phyloP scores from a whole-genome alignment of 2,329 filamentous ascomycete genomes.

The Claviceps maximensis region DNA sequence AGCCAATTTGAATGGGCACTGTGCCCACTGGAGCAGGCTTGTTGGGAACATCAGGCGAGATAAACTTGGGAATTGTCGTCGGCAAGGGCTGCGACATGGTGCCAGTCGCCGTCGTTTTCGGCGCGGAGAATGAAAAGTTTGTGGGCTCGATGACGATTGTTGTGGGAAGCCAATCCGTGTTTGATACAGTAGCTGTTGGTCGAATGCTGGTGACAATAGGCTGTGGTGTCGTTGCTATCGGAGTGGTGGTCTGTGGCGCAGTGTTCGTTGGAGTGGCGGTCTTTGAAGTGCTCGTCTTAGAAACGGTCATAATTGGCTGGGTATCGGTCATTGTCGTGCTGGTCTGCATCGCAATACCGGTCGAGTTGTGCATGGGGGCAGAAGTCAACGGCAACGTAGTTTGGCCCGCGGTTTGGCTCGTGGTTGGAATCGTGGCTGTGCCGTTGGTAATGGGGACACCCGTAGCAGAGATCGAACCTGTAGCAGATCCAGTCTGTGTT shows the following conservation, averaged over 20 bases:
- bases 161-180: slow-evolving; percentile 40
- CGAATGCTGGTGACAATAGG: slow-evolving; percentile 25
- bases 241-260: slow-evolving; percentile 5
- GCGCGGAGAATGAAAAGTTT: slow-evolving; percentile 20
- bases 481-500: background rate
- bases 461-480: slow-evolving; percentile 1
- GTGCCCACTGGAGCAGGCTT: slow-evolving; percentile 45
- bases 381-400: slow-evolving; percentile 4
- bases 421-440: background rate
- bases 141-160: slow-evolving; percentile 45
- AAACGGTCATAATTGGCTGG: background rate
- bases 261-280: slow-evolving; percentile 6
- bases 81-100: slow-evolving; percentile 43
- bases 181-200: slow-evolving; percentile 29
- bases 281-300: slow-evolving; percentile 11
- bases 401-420: background rate
- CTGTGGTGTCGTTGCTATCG: slow-evolving; percentile 4
- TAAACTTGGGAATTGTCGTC: slow-evolving; percentile 56
- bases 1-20: slow-evolving; percentile 70
- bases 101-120: slow-evolving; percentile 22
- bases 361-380: slow-evolving; percentile 5
- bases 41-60: slow-evolving; percentile 52
- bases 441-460: slow-evolving; percentile 4
- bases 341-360: background rate
- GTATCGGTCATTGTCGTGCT: background rate